A percentile compares a stretch with the other conserved stretches of the same genome.
phyloP scores from a whole-genome alignment of 2,329 filamentous ascomycete species.

The Trichoderma hamatum region DNA sequence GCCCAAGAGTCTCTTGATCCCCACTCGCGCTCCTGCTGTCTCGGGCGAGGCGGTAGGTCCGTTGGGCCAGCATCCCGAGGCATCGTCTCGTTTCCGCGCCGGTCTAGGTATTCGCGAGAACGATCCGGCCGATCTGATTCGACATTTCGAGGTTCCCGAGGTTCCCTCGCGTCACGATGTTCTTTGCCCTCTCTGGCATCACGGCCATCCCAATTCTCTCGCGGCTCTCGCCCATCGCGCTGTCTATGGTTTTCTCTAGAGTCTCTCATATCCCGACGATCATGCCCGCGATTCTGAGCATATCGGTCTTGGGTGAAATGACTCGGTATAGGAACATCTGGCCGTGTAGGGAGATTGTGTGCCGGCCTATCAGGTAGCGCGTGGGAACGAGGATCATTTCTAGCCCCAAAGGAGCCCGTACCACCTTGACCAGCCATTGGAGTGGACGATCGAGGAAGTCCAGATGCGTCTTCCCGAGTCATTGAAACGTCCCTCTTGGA shows the following conservation, averaged over 20 bases:
- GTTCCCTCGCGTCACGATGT: slow-evolving; percentile 41
- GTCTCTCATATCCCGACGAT: slow-evolving; percentile 46
- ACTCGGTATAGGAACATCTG: slow-evolving; percentile 59
- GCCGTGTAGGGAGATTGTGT: slow-evolving; percentile 57
- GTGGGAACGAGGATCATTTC: slow-evolving; percentile 39
- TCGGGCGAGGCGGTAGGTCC: slow-evolving; percentile 43
- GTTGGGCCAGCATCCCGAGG: slow-evolving; percentile 33
- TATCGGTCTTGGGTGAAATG: slow-evolving; percentile 53
- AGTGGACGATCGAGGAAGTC: slow-evolving; percentile 36
- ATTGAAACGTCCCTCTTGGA: slow-evolving; percentile 36
- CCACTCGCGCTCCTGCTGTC: slow-evolving; percentile 49
- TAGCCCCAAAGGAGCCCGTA: slow-evolving; percentile 30
- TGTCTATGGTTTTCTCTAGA: slow-evolving; percentile 32
- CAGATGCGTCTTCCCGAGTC: slow-evolving; percentile 31
- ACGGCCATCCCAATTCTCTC: slow-evolving; percentile 38
- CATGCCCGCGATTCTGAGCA: slow-evolving; percentile 45
- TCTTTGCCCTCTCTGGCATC: slow-evolving; percentile 42
- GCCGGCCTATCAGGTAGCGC: slow-evolving; percentile 44
- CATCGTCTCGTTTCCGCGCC: slow-evolving; percentile 45
- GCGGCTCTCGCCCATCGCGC: slow-evolving; percentile 38
- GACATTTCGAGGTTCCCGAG: slow-evolving; percentile 42
- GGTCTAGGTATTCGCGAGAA: slow-evolving; percentile 49
- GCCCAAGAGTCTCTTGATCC: slow-evolving; percentile 37
- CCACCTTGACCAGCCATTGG: slow-evolving; percentile 30
- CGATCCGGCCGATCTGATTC: slow-evolving; percentile 48